Percentiles rank a stretch among this genome's conserved stretches.
Evolutionary conservation across 176 grass and related monocot genomes (phyloP).

Genomic region (Guadua angustifolia): DNA sequence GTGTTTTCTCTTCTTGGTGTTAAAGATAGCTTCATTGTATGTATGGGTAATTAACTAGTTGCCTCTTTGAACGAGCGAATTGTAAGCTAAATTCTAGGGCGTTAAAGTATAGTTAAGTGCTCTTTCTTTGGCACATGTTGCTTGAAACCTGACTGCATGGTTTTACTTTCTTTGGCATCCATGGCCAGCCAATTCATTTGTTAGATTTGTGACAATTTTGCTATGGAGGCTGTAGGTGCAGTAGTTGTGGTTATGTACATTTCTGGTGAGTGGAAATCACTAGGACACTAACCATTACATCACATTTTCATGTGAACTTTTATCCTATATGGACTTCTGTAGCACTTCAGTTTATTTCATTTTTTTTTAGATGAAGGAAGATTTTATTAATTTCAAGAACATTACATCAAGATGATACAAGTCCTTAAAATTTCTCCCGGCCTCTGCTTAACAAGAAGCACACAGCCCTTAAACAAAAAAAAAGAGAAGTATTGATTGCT

Average conservation of each 20-base stretch:
- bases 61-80: slow-evolving; percentile 2
- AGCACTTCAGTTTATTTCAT: too few relatives aligned
- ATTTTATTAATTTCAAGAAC: too few relatives aligned
- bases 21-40: not conserved
- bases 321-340: too few relatives aligned
- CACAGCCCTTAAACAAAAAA: too few relatives aligned
- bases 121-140: not conserved
- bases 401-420: too few relatives aligned
- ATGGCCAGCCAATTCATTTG: not conserved
- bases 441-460: too few relatives aligned
- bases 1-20: slow-evolving; percentile 16
- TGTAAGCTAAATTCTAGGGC: not conserved
- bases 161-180: slow-evolving; percentile 4
- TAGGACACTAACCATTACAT: too few relatives aligned
- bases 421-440: too few relatives aligned
- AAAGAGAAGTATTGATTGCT: too few relatives aligned
- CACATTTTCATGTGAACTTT: too few relatives aligned
- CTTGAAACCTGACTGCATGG: not conserved
- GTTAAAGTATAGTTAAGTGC: not conserved
- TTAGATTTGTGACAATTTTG: not conserved
- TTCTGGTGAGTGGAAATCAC: slow-evolving; percentile 3
- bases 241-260: slow-evolving; percentile 3
- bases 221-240: not conserved
- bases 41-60: not conserved
- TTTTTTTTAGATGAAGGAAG: too few relatives aligned